Conservation (phyloP, 2,329 filamentous ascomycete species). For the Parafenestella ontariensis region DNA sequence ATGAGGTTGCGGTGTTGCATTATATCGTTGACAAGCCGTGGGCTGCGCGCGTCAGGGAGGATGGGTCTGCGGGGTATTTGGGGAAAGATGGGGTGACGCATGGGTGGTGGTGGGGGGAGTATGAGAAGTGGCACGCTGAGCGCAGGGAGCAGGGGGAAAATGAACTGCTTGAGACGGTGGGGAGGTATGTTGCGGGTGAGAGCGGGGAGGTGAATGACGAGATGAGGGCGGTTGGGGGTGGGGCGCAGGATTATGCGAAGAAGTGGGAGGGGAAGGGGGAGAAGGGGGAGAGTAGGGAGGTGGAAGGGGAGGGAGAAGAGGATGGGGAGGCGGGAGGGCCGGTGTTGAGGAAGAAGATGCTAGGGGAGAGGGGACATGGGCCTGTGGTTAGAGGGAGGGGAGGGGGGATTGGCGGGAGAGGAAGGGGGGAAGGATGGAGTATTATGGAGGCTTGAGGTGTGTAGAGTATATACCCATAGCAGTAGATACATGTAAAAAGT, state of each 20-base stretch:
- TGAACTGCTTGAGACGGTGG: constrained; percentile 25
- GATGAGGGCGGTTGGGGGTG: constrained; percentile 40
- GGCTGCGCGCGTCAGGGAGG: constrained; percentile 51
- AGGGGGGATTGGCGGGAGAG: constrained; percentile 8
- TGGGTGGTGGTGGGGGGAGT: constrained; percentile 61
- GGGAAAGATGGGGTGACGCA: constrained; percentile 61
- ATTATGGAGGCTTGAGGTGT: constrained; percentile 27
- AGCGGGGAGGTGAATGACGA: constrained; percentile 32
- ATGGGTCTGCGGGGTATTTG: constrained; percentile 56
- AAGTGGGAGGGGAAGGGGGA: constrained; percentile 25
- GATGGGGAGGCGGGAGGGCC: constrained; percentile 17
- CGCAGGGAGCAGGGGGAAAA: constrained; percentile 27
- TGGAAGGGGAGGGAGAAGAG: constrained; percentile 19
- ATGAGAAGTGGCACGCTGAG: constrained; percentile 49
- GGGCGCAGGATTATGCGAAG: constrained; percentile 42
- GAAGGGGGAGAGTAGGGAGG: constrained; percentile 6
- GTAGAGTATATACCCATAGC: background rate
- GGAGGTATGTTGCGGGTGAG: constrained; percentile 32
- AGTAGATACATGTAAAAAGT: background rate
- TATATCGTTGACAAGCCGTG: constrained; percentile 66
- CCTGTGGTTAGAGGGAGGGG: constrained; percentile 26
- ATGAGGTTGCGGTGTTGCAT: constrained; percentile 57
- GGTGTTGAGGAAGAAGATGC: constrained; percentile 23
- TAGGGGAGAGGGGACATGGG: constrained; percentile 40
- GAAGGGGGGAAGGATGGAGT: constrained; percentile 22